phyloP scores from a whole-genome alignment of 176 grass and related monocot species.

The Carex littledalei region DNA sequence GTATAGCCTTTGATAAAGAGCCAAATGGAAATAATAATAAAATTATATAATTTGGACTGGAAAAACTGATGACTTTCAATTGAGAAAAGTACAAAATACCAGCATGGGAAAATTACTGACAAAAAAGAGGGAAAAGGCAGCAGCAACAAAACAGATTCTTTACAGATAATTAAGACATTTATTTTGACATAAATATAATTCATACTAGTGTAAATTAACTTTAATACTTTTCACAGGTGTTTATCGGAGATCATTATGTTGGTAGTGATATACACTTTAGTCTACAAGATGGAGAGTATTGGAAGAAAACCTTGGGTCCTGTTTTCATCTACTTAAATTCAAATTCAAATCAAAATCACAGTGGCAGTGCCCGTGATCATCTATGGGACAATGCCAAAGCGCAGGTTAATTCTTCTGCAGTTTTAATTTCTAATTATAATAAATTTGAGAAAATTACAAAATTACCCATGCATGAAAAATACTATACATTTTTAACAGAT shows the following conservation, averaged over 20 bases:
- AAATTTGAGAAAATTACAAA: not conserved
- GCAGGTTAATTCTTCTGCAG: slow-evolving; percentile 28
- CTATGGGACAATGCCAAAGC: slow-evolving; percentile 75
- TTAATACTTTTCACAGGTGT: slow-evolving; percentile 40
- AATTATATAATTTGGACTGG: not conserved
- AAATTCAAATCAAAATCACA: not conserved
- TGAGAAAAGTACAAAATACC: not conserved
- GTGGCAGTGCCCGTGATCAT: not conserved
- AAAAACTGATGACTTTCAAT: not conserved
- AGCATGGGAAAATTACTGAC: not conserved
- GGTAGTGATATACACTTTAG: slow-evolving; percentile 40
- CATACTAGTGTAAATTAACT: not conserved
- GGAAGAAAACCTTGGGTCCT: slow-evolving; percentile 81
- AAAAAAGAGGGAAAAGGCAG: not conserved
- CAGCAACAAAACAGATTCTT: not conserved
- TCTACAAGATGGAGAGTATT: slow-evolving; percentile 46
- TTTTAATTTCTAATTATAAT: not conserved
- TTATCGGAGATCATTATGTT: slow-evolving; percentile 52
- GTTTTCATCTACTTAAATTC: slow-evolving; percentile 84
- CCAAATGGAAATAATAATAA: not conserved
- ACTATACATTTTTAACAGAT: slow-evolving; percentile 14
- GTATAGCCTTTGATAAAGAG: not conserved
- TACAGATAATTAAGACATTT: not conserved
- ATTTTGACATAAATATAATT: not conserved
- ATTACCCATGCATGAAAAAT: not conserved